Conservation (phyloP, 495 filamentous ascomycete genomes). For the Aspergillus kassunensis region DNA sequence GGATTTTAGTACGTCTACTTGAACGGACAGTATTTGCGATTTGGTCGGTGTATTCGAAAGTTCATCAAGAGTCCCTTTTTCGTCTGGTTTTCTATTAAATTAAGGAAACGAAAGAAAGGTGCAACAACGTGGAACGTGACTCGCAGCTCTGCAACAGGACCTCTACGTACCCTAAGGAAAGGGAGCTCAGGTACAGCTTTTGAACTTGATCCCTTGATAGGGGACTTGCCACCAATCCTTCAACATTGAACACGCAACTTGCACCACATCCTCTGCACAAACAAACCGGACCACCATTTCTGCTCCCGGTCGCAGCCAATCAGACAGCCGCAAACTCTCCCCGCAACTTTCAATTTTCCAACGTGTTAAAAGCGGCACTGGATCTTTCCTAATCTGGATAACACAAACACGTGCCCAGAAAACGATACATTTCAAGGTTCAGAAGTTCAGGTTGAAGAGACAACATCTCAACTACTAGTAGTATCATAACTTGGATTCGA, state of each 20-base stretch:
- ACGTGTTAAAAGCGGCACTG: slow-evolving; percentile 12
- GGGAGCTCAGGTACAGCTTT: slow-evolving; percentile 8
- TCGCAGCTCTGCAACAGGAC: slow-evolving; percentile 8
- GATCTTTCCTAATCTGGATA: slow-evolving; percentile 9
- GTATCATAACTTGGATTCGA: slow-evolving; percentile 8
- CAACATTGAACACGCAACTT: not conserved
- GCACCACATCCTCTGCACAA: not conserved
- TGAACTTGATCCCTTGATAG: slow-evolving; percentile 3
- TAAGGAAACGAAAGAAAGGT: slow-evolving; percentile 15
- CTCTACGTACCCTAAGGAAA: not conserved
- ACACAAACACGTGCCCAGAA: slow-evolving; percentile 20
- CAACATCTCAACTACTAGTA: slow-evolving; percentile 8
- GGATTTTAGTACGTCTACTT: slow-evolving; percentile 24
- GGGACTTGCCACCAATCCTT: slow-evolving; percentile 5
- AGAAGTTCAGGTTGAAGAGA: not conserved
- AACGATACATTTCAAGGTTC: slow-evolving; percentile 2
- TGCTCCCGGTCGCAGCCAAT: slow-evolving; percentile 12
- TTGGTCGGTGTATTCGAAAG: slow-evolving; percentile 25
- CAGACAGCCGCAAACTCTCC: not conserved
- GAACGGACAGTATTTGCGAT: slow-evolving; percentile 19
- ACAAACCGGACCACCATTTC: slow-evolving; percentile 14
- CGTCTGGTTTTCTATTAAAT: slow-evolving; percentile 5
- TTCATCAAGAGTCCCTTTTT: slow-evolving; percentile 20
- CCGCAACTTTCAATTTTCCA: slow-evolving; percentile 2
- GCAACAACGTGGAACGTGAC: slow-evolving; percentile 20